Conservation (phyloP, 768 basidiomycete genomes). For the Trametes sanguinea region DNA sequence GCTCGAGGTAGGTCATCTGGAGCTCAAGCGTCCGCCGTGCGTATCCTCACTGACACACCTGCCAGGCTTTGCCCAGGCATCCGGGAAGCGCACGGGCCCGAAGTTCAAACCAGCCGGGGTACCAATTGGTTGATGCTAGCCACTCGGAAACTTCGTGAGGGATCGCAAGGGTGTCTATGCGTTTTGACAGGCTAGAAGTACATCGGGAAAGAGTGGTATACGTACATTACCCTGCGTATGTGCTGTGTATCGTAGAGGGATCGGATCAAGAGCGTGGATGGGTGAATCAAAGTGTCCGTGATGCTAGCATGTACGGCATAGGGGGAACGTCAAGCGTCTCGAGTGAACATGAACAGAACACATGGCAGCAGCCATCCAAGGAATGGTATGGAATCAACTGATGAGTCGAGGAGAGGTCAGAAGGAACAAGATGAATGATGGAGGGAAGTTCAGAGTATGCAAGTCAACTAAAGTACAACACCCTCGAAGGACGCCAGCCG, state of each 20-base stretch:
- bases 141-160: neutral
- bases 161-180: slow-evolving; percentile 9
- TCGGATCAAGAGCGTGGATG: neutral
- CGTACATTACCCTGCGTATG: slow-evolving; percentile 17
- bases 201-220: slow-evolving; percentile 17
- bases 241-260: slow-evolving; percentile 17
- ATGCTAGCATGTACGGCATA: slow-evolving; percentile 13
- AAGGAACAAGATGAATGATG: neutral
- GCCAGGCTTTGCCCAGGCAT: neutral
- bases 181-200: slow-evolving; percentile 12
- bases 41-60: neutral
- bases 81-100: slow-evolving; percentile 13
- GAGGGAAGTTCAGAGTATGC: neutral
- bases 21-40: neutral
- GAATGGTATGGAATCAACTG: neutral
- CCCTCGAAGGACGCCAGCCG: neutral
- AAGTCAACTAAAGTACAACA: neutral
- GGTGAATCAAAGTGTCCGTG: neutral
- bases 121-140: slow-evolving; percentile 6
- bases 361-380: neutral
- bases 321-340: slow-evolving; percentile 9
- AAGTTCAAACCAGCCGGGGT: slow-evolving; percentile 21
- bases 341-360: neutral
- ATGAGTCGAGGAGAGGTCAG: neutral
- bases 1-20: neutral